Evolutionary conservation across 139 green algal species (phyloP).

Genomic region (Tetradesmus lagerheimii): DNA sequence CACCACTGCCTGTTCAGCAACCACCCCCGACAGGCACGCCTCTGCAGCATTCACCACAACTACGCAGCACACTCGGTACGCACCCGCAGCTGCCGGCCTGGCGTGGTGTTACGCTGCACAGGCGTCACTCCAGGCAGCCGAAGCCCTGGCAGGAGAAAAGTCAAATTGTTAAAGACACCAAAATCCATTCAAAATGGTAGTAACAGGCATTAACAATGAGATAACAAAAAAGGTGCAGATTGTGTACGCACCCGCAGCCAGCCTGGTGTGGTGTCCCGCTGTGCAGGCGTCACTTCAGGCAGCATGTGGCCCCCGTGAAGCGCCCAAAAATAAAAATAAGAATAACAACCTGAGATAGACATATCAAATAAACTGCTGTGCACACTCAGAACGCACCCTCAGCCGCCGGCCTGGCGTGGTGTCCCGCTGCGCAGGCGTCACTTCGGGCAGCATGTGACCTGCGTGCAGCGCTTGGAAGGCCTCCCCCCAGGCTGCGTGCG

Average conservation of each 20-base stretch:
- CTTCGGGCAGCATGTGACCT: conserved; percentile 60
- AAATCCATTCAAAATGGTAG: no score
- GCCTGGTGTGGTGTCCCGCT: conserved; percentile 38
- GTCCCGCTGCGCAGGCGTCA: conserved; percentile 39
- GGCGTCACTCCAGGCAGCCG: conserved; percentile 60
- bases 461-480: conserved; percentile 54
- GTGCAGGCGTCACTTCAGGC: conserved; percentile 51
- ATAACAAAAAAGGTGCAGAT: not conserved
- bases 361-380: no score
- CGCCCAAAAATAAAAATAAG: no score
- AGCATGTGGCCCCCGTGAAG: conserved; percentile 58
- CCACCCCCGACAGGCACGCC: not conserved
- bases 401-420: conserved; percentile 9
- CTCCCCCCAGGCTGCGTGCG: no score
- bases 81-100: conserved; percentile 17
- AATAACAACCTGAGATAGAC: no score
- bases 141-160: conserved; percentile 48
- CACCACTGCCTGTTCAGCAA: not conserved
- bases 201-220: no score
- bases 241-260: not conserved
- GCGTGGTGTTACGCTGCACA: conserved; percentile 24
- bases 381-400: not conserved
- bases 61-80: not conserved
- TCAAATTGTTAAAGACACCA: no score
- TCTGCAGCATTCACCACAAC: not conserved